Evolutionary conservation across 495 filamentous ascomycete genomes (phyloP), one percentile per base, ranked within the genome.

Genomic region (Lasiosphaeria miniovina): DNA sequence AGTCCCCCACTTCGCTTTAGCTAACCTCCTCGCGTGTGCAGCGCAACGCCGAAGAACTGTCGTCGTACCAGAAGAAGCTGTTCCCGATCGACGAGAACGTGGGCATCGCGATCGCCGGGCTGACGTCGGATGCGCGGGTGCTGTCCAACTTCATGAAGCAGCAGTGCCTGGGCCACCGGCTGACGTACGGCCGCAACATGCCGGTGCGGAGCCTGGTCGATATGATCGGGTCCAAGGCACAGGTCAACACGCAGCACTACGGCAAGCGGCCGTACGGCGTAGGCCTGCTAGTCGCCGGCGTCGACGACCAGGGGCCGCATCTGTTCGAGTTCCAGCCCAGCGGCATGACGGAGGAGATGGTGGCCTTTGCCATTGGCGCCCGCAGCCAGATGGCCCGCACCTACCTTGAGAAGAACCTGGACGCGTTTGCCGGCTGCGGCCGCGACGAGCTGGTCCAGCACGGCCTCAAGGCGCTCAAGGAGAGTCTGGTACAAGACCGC

Each of bases 91-190:
- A 98, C 77, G 87, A 90, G 67, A 95, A 98, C 78, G 88, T 94
- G 68, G 94, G 92, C 65, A 84, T 98, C 72, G 91, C 93, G 66
- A 93, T 98, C 71, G 94, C 94, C 67, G 94, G 94, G 61, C 90
- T 98, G 59, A 93, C 95, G 57, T 96, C 94, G 62, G 94, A 98
- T 78, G 95, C 94, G 73, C 93, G 94, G 66, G 94, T 98, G 69
- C 92, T 98, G 68, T 96, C 93, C 80, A 98, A 98, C 85, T 98
- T 96, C 83, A 97, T 98, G 94, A 97, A 97, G 80, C 91, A 96
- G 77, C 94, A 98, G 77, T 95, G 90, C 54, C 91, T 98, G 66
- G 89, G 90, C 71, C 91, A 91, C 59, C 91, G 91, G 69, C 89
- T 98, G 69, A 95, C 92, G 58, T 98, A 96, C 83, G 92, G 88